Conservation (phyloP, 331 rosid species). For the Malus hybrid region DNA sequence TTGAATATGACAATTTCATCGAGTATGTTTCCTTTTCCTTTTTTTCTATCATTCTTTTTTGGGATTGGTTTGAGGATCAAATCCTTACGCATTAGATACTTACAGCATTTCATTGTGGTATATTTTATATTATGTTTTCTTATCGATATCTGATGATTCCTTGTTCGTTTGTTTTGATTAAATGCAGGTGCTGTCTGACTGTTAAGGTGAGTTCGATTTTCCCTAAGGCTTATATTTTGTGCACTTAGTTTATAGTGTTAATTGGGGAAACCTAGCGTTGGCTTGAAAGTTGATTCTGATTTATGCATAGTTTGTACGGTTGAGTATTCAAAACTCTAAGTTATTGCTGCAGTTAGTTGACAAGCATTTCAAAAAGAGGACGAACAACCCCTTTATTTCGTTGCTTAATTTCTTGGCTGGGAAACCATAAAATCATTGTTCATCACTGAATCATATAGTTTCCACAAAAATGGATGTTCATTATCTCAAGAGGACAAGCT, state of each 20-base stretch:
- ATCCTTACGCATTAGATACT: neutral
- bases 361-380: neutral
- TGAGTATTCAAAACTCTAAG: neutral
- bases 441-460: neutral
- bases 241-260: neutral
- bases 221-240: neutral
- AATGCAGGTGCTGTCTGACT: conserved; percentile 90
- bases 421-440: neutral
- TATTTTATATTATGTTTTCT: neutral
- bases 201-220: conserved; percentile 62
- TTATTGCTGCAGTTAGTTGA: neutral
- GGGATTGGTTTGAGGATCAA: neutral
- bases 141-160: conserved; percentile 6
- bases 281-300: neutral
- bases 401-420: neutral
- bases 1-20: conserved; percentile 92
- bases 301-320: neutral
- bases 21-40: conserved; percentile 41
- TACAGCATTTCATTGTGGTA: neutral
- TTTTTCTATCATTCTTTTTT: neutral
- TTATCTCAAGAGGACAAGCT: too few relatives aligned
- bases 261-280: neutral
- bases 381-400: neutral
- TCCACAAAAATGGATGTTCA: neutral
- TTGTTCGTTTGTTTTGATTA: conserved; percentile 14